phyloP scores from a whole-genome alignment of 192 early-diverging fungal species.

The Coemansia javaensis region DNA sequence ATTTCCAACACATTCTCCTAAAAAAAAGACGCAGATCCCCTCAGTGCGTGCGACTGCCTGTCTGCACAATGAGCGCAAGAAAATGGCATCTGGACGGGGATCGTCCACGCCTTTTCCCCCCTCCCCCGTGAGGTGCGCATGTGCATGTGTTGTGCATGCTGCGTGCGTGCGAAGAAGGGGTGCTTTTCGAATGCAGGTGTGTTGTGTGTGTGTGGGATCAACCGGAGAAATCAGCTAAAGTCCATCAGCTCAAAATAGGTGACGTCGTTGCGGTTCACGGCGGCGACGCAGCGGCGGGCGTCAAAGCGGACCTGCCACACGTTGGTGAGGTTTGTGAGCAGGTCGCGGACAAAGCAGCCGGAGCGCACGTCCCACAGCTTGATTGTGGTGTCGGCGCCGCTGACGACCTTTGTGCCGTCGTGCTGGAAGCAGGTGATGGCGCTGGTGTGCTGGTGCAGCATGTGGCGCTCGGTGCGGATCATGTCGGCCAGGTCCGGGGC shows the following conservation, averaged over 20 bases:
- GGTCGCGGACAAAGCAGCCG: slow-evolving; percentile 76
- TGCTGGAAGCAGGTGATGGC: slow-evolving; percentile 99
- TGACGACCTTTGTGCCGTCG: slow-evolving; percentile 87
- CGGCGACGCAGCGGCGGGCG: slow-evolving; percentile 73
- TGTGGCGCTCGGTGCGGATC: slow-evolving; percentile 54
- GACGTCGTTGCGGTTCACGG: slow-evolving; percentile 57
- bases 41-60: no score
- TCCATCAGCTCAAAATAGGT: slow-evolving; percentile 57
- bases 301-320: slow-evolving; percentile 97
- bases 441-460: slow-evolving; percentile 58
- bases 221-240: slow-evolving; percentile 3
- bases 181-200: no score
- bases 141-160: no score
- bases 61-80: no score
- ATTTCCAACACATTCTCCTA: no score
- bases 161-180: no score
- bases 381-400: slow-evolving; percentile 87
- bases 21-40: no score
- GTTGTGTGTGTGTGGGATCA: no score
- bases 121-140: no score
- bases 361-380: slow-evolving; percentile 96
- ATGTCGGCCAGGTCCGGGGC: slow-evolving; percentile 10
- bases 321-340: slow-evolving; percentile 72
- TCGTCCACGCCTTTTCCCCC: no score
- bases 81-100: no score